phyloP scores from a whole-genome alignment of 2,329 filamentous ascomycete species.

The Mariannaea elegans region DNA sequence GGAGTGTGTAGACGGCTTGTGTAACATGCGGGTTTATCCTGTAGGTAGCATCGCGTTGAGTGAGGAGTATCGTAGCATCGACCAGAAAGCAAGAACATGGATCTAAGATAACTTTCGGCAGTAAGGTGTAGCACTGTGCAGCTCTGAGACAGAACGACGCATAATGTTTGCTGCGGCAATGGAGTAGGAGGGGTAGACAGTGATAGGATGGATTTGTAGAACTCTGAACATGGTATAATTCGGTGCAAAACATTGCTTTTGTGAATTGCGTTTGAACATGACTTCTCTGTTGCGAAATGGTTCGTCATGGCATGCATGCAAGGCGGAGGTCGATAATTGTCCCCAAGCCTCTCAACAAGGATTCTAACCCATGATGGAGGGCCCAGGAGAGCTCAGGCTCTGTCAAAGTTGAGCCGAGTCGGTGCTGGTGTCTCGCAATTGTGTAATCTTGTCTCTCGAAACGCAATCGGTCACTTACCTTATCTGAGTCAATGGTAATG shows the following conservation, averaged over 20 bases:
- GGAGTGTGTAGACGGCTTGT: no score
- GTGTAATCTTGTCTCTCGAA: constrained; percentile 5
- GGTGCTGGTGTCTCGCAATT: background rate
- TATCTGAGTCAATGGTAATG: constrained; percentile 8
- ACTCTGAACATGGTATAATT: background rate
- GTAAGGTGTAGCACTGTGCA: background rate
- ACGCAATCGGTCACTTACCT: background rate
- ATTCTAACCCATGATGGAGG: background rate
- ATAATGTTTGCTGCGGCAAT: background rate
- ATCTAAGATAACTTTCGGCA: background rate
- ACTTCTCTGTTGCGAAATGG: background rate
- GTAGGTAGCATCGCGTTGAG: no score
- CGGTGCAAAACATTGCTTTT: background rate
- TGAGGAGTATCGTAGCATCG: background rate
- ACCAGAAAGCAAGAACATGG: background rate
- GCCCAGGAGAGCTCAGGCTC: background rate
- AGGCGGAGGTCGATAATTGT: background rate
- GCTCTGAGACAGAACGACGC: background rate
- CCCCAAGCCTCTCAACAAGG: no score
- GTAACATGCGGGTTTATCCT: no score
- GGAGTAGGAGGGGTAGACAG: no score
- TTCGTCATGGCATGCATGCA: background rate
- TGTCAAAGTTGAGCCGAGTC: background rate
- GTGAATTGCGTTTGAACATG: background rate
- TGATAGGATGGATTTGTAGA: background rate